These are phyloP conservation scores for Trichophyton simii DNA, from an alignment of 2,329 filamentous ascomycete genomes.

Conservation along the genomic window DNA sequence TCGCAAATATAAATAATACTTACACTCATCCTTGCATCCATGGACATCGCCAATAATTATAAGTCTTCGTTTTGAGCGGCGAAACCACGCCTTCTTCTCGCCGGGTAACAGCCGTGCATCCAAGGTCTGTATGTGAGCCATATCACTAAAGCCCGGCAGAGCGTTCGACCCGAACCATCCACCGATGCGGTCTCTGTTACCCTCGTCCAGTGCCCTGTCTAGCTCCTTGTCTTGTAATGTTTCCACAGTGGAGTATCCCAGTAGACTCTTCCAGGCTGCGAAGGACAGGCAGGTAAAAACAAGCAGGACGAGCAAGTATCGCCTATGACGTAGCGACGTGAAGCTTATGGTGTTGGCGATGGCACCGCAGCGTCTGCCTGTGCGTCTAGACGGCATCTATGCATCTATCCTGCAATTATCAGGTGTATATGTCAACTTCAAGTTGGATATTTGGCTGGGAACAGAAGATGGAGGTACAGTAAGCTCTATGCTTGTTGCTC, in stretches of 20 bases:
- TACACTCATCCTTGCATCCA: constrained; percentile 61
- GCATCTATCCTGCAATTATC: neutral
- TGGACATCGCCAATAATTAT: constrained; percentile 87
- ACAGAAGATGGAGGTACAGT: too few relatives aligned
- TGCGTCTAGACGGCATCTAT: neutral
- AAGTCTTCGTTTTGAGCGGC: constrained; percentile 43
- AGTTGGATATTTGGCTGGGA: too few relatives aligned
- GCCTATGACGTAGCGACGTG: constrained; percentile 29
- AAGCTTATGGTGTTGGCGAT: constrained; percentile 15
- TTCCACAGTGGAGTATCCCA: constrained; percentile 22
- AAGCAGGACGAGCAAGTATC: constrained; percentile 27
- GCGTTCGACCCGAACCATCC: constrained; percentile 38
- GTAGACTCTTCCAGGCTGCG: constrained; percentile 24
- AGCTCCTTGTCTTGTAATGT: constrained; percentile 20
- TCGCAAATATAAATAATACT: constrained; percentile 14
- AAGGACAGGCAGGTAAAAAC: constrained; percentile 22
- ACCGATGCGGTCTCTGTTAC: constrained; percentile 17
- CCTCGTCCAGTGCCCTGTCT: constrained; percentile 22
- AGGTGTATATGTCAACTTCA: neutral
- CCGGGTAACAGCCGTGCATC: constrained; percentile 37
- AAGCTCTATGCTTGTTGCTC: neutral
- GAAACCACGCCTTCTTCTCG: constrained; percentile 18
- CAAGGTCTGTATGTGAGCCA: constrained; percentile 40
- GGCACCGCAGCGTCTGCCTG: neutral
- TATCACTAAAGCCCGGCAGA: constrained; percentile 36